These are phyloP conservation scores for Plicaturopsis crispa DNA, from an alignment of 768 basidiomycete genomes.

Conservation along the genomic window DNA sequence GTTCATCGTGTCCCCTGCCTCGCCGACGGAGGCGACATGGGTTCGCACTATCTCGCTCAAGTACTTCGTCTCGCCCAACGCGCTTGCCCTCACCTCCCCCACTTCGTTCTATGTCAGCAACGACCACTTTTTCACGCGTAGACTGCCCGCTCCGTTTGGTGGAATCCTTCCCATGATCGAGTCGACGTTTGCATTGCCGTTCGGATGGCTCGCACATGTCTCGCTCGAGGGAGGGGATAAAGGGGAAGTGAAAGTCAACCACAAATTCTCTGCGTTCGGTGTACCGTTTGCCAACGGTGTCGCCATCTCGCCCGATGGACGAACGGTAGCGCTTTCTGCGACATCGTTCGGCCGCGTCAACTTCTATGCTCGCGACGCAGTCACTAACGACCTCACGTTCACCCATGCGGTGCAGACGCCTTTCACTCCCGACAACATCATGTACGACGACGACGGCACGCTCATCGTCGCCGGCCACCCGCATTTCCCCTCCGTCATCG, in stretches of 20 bases:
- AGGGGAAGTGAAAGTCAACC: slow-evolving; percentile 18
- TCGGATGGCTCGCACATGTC: slow-evolving; percentile 54
- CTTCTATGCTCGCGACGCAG: slow-evolving; percentile 43
- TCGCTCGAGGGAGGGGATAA: slow-evolving; percentile 26
- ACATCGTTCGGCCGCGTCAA: slow-evolving; percentile 38
- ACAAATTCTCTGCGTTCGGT: slow-evolving; percentile 35
- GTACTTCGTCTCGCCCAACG: slow-evolving; percentile 59
- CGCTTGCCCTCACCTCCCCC: slow-evolving; percentile 56
- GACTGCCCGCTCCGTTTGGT: slow-evolving; percentile 43
- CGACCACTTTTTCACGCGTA: slow-evolving; percentile 63
- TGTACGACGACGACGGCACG: slow-evolving; percentile 36
- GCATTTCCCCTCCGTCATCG: slow-evolving; percentile 44
- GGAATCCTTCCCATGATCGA: slow-evolving; percentile 46
- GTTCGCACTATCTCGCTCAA: slow-evolving; percentile 53
- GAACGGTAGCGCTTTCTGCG: slow-evolving; percentile 49
- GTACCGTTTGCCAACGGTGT: slow-evolving; percentile 68
- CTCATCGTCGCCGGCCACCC: slow-evolving; percentile 64
- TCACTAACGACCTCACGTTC: slow-evolving; percentile 34
- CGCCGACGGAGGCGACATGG: slow-evolving; percentile 37
- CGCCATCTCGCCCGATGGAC: slow-evolving; percentile 43
- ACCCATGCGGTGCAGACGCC: slow-evolving; percentile 39
- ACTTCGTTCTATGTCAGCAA: slow-evolving; percentile 67
- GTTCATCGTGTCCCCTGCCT: slow-evolving; percentile 43
- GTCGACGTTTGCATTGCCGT: slow-evolving; percentile 45
- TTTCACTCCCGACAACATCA: slow-evolving; percentile 56